Evolutionary conservation across 768 basidiomycete genomes (phyloP), one percentile per base, ranked within the genome.

Genomic region (Clitopilus hobsonii): DNA sequence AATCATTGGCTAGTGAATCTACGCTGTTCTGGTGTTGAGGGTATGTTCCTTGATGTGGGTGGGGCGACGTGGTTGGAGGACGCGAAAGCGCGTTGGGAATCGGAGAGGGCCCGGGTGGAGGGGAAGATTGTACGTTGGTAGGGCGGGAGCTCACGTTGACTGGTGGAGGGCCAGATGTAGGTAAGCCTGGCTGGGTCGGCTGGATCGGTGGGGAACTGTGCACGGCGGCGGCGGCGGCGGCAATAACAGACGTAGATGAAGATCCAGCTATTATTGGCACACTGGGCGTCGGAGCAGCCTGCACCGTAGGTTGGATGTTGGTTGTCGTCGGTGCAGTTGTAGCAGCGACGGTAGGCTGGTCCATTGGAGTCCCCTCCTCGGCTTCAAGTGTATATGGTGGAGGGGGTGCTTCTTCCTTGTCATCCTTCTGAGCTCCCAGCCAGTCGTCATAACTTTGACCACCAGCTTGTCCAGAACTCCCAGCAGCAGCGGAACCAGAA

Each of bases 341-440:
- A 24, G 58, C 14, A 14, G 45, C 27, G 45, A 48, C 48, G 18
- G 57, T 59, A 5, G 56, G 16, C 52, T 59, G 55, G 38, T 23
- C 25, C 10, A n/a, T 49, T 22, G 52, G 16, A n/a, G 56, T 36
- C 14, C 22, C 59, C 7, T 71, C 74, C 2, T 72, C 73, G 41
- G 65, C 82, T 55, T 86, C 78, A 20, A 85, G 71, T 14, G 81
- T 76, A 61, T 91, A 90, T 18, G 88, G 86, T 8, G 86, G 86
- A 0, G 89, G 88, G 0, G 88, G 86, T 2, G 67, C 68, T 8
- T 83, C 85, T 23, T 81, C 80, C 49, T 68, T 67, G 25, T 70
- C 70, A 14, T 72, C 71, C 57, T 75, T 76, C 64, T 78, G 78
- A 5, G 60, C 55, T 14, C 66, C 58, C 55, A 80, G 64, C 83